A percentile compares a stretch with the other conserved stretches of the same genome.
These are phyloP conservation scores for Capsaspora owczarzaki DNA, from an alignment of 78 protist species.

Conservation along the genomic window DNA sequence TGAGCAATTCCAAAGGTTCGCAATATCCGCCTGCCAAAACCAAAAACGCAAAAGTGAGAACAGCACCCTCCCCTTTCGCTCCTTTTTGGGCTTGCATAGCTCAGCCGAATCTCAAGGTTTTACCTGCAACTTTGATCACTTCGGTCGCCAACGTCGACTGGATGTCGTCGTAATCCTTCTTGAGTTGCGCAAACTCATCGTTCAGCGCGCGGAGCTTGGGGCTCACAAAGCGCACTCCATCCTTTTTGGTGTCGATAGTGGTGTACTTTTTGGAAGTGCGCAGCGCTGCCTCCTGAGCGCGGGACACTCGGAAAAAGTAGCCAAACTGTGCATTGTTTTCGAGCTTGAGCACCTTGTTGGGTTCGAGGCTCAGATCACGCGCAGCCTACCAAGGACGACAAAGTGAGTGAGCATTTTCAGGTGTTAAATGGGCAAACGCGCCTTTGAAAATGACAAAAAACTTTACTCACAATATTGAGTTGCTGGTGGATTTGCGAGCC, in stretches of 20 bases:
- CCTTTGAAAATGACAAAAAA: too few relatives aligned
- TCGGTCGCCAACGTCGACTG: constrained; percentile 35
- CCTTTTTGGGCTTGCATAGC: too few relatives aligned
- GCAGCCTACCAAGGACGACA: neutral
- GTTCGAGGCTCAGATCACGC: constrained; percentile 8
- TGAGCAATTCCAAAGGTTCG: constrained; percentile 40
- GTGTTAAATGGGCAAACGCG: neutral
- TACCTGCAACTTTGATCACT: constrained; percentile 19
- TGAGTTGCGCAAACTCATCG: neutral
- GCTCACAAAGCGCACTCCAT: constrained; percentile 63
- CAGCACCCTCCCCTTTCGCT: too few relatives aligned
- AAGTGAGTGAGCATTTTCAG: neutral
- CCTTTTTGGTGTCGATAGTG: constrained; percentile 35
- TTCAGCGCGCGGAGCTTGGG: constrained; percentile 12
- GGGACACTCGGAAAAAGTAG: constrained; percentile 19
- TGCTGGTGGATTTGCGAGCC: too few relatives aligned
- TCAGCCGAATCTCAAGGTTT: too few relatives aligned
- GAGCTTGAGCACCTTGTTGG: constrained; percentile 33
- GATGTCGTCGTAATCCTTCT: neutral
- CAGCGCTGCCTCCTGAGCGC: constrained; percentile 34
- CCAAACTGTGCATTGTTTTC: constrained; percentile 24
- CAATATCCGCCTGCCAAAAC: neutral
- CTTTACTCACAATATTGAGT: too few relatives aligned
- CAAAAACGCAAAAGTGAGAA: neutral
- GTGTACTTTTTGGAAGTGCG: constrained; percentile 24